Base-by-base conservation (phyloP, 164 flowering plant species). In the Dillenia suffruticosa region DNA sequence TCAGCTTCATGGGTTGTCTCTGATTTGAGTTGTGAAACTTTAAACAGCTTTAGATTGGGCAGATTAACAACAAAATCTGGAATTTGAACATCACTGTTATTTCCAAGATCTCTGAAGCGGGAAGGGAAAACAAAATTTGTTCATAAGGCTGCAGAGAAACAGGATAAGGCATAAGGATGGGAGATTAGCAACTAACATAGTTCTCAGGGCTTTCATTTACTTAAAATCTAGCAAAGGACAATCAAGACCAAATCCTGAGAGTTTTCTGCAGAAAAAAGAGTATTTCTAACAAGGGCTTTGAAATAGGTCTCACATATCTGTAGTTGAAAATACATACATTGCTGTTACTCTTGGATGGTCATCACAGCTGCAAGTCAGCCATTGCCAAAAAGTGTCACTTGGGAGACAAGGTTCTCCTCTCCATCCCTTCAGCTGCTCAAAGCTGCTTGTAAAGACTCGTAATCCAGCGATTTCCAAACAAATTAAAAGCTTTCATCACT, bases 351-450 rank as follows among this genome's bases (percentile, higher is more conserved):
- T 51, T 1, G 65, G 49, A 26, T 56, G 63, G 12, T 62, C 40
- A 16, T 54, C 15, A 15, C 48, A 43, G 9, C 9, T 46, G 17
- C 65, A 53, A 22, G 8, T 22, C 56, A 45, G 2, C 65, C 65
- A 62, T 19, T 62, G 49, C 65, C 65, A 62, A 19, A 12, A 16
- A 3, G 57, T 62, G n/a, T 51, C 65, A 53, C 32, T 62, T 0
- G 65, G 65, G 2, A 62, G 49, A 62, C 65, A 62, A 44, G 65
- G 65, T 44, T 53, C 65, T 17, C 65, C 65, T 45, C 56, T 62
- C 65, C 65, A 62, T 10, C 65, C 57, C 11, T 17, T 40, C 19
- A 53, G 57, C 58, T 62, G 49, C 54, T 43, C 57, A 44, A 62
- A 53, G 49, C 40, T 22, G 48, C 16, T 44, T n/a, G 19, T 44